Conservation (phyloP, 495 filamentous ascomycete species). For the Xylaria palmicola region DNA sequence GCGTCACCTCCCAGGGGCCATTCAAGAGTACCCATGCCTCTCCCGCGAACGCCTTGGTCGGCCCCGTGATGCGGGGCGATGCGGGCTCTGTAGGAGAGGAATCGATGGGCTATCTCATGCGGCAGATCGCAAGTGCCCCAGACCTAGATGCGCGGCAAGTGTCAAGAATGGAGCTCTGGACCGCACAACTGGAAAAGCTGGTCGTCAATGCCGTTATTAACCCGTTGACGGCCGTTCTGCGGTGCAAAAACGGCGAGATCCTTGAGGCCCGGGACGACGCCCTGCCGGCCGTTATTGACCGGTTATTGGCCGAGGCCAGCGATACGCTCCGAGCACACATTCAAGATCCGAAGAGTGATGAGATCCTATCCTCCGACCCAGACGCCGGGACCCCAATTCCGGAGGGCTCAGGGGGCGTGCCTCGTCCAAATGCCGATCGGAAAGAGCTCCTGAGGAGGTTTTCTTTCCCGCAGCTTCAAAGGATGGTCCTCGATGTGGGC, state of each 20-base stretch:
- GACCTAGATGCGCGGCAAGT: conserved; percentile 45
- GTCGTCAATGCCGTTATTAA: conserved; percentile 79
- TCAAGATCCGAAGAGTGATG: conserved; percentile 21
- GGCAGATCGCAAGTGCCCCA: conserved; percentile 26
- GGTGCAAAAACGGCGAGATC: conserved; percentile 71
- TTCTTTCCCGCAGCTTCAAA: conserved; percentile 20
- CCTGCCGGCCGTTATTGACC: conserved; percentile 46
- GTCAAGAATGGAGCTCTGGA: conserved; percentile 50
- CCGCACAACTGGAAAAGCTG: conserved; percentile 57
- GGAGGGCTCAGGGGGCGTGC: no score
- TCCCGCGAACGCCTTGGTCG: conserved; percentile 49
- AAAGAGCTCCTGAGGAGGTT: conserved; percentile 45
- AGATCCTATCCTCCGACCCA: conserved; percentile 19
- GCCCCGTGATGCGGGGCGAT: conserved; percentile 29
- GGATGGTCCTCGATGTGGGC: conserved; percentile 44
- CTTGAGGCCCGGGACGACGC: conserved; percentile 58
- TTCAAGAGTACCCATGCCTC: conserved; percentile 67
- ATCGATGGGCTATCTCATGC: conserved; percentile 21
- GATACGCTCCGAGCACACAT: conserved; percentile 54
- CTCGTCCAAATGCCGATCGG: no score
- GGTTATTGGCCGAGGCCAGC: conserved; percentile 66
- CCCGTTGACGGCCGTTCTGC: conserved; percentile 71
- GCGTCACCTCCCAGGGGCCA: conserved; percentile 53
- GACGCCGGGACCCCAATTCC: conserved; percentile 49
- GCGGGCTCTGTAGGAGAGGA: conserved; percentile 17